Evolutionary conservation across 2,329 filamentous ascomycete genomes (phyloP).

Genomic region (Amphichorda felina): DNA sequence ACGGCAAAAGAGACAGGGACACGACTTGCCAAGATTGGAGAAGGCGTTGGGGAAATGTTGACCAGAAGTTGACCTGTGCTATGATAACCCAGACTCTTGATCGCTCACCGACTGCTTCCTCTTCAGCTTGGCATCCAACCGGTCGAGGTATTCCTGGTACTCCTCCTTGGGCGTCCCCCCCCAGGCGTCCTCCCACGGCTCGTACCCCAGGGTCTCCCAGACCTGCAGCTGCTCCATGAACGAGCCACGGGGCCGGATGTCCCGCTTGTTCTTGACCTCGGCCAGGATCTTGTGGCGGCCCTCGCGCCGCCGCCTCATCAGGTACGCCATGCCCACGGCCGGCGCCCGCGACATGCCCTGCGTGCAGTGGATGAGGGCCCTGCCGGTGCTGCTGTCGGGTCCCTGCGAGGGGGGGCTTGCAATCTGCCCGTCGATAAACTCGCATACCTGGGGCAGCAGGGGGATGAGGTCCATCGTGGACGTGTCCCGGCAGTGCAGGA

Average conservation of each 20-base stretch:
- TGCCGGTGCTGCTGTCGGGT: neutral
- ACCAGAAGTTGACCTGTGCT: no score
- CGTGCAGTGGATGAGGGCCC: slow-evolving; percentile 21
- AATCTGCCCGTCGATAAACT: slow-evolving; percentile 10
- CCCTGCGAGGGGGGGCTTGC: neutral
- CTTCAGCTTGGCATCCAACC: no score
- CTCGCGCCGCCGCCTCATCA: slow-evolving; percentile 14
- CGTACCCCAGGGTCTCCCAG: slow-evolving; percentile 16
- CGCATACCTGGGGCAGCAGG: slow-evolving; percentile 10
- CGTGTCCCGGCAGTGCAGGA: slow-evolving; percentile 11
- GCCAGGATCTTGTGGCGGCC: slow-evolving; percentile 6
- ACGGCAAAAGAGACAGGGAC: no score
- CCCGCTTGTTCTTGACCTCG: slow-evolving; percentile 9
- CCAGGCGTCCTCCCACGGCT: slow-evolving; percentile 15
- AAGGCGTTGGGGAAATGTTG: no score
- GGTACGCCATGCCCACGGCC: slow-evolving; percentile 16
- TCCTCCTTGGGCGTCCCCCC: slow-evolving; percentile 11
- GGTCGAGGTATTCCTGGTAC: slow-evolving; percentile 7
- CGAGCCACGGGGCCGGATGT: slow-evolving; percentile 13
- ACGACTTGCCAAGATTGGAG: no score
- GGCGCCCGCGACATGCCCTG: slow-evolving; percentile 18
- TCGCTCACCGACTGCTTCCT: no score
- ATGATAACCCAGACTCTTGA: no score
- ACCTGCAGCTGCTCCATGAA: slow-evolving; percentile 18
- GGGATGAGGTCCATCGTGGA: slow-evolving; percentile 12